Conservation (phyloP, 805 yeast genomes). For the Naumovozyma baii region DNA sequence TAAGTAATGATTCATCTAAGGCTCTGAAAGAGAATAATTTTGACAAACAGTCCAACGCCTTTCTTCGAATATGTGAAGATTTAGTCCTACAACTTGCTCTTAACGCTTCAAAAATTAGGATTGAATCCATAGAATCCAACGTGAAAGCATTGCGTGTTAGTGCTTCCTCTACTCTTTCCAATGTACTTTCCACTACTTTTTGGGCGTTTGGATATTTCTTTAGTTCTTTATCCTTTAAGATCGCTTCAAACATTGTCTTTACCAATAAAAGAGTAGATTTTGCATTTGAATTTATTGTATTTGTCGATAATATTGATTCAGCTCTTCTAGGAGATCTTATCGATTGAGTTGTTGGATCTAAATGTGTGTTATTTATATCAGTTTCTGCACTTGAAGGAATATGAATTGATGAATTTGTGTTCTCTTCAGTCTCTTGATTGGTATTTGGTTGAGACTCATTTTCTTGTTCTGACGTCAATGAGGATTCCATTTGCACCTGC, state of each 20-base stretch:
- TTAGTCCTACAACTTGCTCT: constrained; percentile 64
- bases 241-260: constrained; percentile 48
- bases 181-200: constrained; percentile 27
- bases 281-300: constrained; percentile 16
- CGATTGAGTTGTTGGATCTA: constrained; percentile 1
- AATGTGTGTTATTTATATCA: not conserved
- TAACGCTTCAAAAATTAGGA: constrained; percentile 67
- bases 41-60: constrained; percentile 77
- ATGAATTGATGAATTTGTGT: not conserved
- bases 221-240: constrained; percentile 52
- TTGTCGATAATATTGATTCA: not conserved
- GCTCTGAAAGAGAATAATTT: constrained; percentile 77
- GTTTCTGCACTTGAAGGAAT: not conserved
- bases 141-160: constrained; percentile 18
- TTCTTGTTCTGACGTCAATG: not conserved
- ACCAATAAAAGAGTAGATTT: constrained; percentile 35
- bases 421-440: not conserved
- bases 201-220: constrained; percentile 35
- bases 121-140: constrained; percentile 34
- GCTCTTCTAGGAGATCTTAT: not conserved
- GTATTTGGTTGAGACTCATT: not conserved
- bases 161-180: constrained; percentile 21
- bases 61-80: constrained; percentile 53
- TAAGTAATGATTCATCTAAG: constrained; percentile 51
- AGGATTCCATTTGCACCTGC: too few relatives aligned